Evolutionary conservation across 139 green algal species (phyloP).

Genomic region (Pseudopediastrum boryanum): DNA sequence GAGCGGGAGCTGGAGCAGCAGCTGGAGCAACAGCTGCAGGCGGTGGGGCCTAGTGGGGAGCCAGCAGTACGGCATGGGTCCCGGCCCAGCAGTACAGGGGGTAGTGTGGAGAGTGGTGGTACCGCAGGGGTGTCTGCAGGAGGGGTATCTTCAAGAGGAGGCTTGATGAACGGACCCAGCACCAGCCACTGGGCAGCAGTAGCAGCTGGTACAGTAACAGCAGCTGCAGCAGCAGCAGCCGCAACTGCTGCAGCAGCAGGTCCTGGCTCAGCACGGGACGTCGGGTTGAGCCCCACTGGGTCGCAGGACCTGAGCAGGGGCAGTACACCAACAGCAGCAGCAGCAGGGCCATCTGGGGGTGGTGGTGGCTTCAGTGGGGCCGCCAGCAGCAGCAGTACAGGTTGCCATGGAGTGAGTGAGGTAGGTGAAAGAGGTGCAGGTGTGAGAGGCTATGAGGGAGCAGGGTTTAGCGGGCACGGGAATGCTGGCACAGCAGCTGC

Average conservation of each 20-base stretch:
- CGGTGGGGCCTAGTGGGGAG: background rate
- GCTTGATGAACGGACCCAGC: background rate
- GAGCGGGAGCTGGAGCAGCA: constrained; percentile 1
- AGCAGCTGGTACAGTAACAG: constrained; percentile 4
- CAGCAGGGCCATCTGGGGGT: background rate
- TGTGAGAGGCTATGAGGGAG: too few species aligned
- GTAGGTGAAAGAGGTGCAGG: background rate
- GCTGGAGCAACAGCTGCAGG: background rate
- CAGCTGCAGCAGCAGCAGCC: background rate
- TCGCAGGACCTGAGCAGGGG: constrained; percentile 15
- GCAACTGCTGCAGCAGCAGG: background rate
- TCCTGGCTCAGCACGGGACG: background rate
- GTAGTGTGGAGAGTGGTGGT: background rate
- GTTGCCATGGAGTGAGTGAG: background rate
- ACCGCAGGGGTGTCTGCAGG: background rate
- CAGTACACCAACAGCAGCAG: background rate
- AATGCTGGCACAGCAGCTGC: too few species aligned
- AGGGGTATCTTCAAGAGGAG: background rate
- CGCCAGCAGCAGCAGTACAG: constrained; percentile 11
- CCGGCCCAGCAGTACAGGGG: background rate
- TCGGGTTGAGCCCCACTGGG: background rate
- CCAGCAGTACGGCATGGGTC: constrained; percentile 1
- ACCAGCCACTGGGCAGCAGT: constrained; percentile 20
- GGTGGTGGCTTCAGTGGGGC: background rate
- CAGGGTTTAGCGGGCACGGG: too few species aligned